Percentiles rank a stretch among this genome's conserved stretches.
These are phyloP conservation scores for Endoconidiophora polonica DNA, from an alignment of 2,329 filamentous ascomycete species.

Conservation along the genomic window DNA sequence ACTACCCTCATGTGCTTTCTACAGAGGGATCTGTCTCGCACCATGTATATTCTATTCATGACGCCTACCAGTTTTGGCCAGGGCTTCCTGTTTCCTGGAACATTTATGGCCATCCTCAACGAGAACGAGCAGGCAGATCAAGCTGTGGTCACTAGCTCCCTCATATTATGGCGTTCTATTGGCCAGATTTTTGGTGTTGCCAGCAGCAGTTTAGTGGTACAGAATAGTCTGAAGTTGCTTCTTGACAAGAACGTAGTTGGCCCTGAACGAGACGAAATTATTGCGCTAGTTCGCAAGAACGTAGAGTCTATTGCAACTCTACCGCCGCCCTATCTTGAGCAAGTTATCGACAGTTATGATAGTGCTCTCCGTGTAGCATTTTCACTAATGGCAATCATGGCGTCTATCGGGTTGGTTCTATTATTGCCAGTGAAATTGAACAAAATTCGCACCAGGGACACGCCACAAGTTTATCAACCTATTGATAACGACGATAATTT, in stretches of 20 bases:
- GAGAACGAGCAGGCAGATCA: conserved; percentile 43
- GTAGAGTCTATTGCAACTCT: conserved; percentile 35
- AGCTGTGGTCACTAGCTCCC: conserved; percentile 51
- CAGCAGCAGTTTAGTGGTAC: conserved; percentile 52
- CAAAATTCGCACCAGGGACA: no score
- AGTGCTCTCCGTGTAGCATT: conserved; percentile 23
- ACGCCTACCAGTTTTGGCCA: conserved; percentile 39
- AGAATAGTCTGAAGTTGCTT: conserved; percentile 49
- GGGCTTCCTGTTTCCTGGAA: conserved; percentile 47
- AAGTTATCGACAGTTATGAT: conserved; percentile 40
- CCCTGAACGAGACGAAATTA: conserved; percentile 37
- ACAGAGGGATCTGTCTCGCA: conserved; percentile 32
- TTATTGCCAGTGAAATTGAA: no score
- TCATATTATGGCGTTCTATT: conserved; percentile 55
- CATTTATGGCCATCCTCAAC: conserved; percentile 46
- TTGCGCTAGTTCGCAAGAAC: conserved; percentile 33
- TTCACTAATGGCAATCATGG: no score
- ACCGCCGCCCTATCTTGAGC: conserved; percentile 28
- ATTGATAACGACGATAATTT: no score
- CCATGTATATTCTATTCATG: conserved; percentile 38
- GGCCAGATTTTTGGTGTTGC: conserved; percentile 62
- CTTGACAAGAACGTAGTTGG: conserved; percentile 42
- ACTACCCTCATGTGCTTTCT: conserved; percentile 33
- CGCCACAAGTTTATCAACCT: no score
- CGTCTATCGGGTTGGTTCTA: no score